Evolutionary conservation across 1,284 basidiomycete species (phyloP).

Genomic region (Heterobasidion occidentale): DNA sequence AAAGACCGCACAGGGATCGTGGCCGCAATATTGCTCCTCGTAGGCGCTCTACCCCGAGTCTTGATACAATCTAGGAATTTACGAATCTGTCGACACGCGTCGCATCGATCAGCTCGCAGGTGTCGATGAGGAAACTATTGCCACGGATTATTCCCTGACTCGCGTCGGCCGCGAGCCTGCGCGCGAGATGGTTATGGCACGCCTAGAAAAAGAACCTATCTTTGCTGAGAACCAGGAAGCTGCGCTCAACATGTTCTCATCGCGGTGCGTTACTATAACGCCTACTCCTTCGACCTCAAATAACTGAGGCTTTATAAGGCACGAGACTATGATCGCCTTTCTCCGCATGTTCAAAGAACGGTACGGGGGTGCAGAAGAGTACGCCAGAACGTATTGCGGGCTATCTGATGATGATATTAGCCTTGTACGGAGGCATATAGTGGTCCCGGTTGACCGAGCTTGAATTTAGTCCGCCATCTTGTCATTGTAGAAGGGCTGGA

Average conservation of each 20-base stretch:
- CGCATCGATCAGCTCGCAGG: conserved; percentile 47
- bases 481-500: too few relatives aligned
- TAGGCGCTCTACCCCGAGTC: conserved; percentile 18
- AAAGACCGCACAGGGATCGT: conserved; percentile 76
- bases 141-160: conserved; percentile 69
- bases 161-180: conserved; percentile 70
- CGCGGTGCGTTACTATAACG: conserved; percentile 38
- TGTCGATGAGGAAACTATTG: conserved; percentile 53
- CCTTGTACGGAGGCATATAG: conserved; percentile 50
- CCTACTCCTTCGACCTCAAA: not conserved
- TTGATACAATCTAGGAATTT: not conserved
- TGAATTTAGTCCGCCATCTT: not conserved
- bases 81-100: not conserved
- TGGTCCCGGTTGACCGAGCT: not conserved
- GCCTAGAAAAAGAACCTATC: conserved; percentile 58
- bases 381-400: conserved; percentile 43
- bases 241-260: conserved; percentile 71
- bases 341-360: conserved; percentile 47
- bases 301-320: conserved; percentile 26
- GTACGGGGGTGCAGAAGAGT: conserved; percentile 62
- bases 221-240: conserved; percentile 66
- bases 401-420: conserved; percentile 54
- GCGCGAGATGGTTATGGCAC: conserved; percentile 56
- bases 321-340: conserved; percentile 66
- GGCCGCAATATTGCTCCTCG: conserved; percentile 65